These are phyloP conservation scores for Penicillium decumbens DNA, from an alignment of 2,329 filamentous ascomycete species.

Conservation along the genomic window DNA sequence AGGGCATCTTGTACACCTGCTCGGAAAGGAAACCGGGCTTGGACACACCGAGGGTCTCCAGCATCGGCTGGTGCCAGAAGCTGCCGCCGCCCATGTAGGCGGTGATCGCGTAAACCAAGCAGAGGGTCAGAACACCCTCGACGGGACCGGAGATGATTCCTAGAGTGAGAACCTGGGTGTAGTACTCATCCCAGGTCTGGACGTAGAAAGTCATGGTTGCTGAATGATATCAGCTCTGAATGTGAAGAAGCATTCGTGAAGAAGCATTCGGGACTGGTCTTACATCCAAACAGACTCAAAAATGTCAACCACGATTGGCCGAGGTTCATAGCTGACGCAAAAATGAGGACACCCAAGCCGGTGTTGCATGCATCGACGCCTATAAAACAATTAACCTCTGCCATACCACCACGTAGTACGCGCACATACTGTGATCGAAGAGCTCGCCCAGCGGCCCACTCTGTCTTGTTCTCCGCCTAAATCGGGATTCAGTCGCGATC, in stretches of 20 bases:
- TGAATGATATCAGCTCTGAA: slow-evolving; percentile 32
- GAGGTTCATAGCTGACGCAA: slow-evolving; percentile 86
- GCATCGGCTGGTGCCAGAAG: slow-evolving; percentile 86
- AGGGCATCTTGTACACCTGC: slow-evolving; percentile 71
- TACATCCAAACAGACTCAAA: slow-evolving; percentile 74
- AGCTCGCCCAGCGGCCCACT: slow-evolving; percentile 92
- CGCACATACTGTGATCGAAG: slow-evolving; percentile 75
- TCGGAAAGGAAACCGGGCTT: slow-evolving; percentile 61
- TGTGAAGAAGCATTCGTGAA: neutral
- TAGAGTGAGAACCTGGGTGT: slow-evolving; percentile 90
- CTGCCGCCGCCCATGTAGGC: slow-evolving; percentile 79
- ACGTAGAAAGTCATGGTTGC: slow-evolving; percentile 94
- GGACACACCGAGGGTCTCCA: slow-evolving; percentile 65
- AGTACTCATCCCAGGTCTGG: slow-evolving; percentile 98
- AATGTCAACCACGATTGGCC: slow-evolving; percentile 90
- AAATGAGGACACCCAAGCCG: slow-evolving; percentile 85
- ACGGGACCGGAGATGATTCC: slow-evolving; percentile 91
- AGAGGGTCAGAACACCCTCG: slow-evolving; percentile 83
- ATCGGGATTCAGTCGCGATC: slow-evolving; percentile 5
- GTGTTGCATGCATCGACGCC: slow-evolving; percentile 93
- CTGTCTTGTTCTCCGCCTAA: slow-evolving; percentile 77
- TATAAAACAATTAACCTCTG: slow-evolving; percentile 21
- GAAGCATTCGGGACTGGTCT: slow-evolving; percentile 32
- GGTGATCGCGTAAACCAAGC: slow-evolving; percentile 75
- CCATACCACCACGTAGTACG: neutral